These are phyloP conservation scores for Endocalyx cinctus DNA, from an alignment of 2,329 filamentous ascomycete species.

Conservation along the genomic window DNA sequence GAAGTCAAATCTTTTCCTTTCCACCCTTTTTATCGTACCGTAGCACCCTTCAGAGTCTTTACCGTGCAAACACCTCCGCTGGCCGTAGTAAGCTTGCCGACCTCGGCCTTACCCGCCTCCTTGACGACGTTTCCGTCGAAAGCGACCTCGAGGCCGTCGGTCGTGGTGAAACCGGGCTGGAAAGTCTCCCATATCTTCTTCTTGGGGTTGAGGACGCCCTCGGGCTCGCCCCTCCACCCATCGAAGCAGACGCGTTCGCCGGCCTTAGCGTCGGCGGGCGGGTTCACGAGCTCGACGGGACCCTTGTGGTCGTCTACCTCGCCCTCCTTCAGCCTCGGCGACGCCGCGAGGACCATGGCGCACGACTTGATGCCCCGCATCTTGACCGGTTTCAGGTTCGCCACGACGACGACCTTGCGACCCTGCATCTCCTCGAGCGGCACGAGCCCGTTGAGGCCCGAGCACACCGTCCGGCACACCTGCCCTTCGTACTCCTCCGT, in stretches of 20 bases:
- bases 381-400: conserved; percentile 98
- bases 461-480: conserved; percentile 91
- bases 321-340: conserved; percentile 75
- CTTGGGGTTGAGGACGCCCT: conserved; percentile 94
- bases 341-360: conserved; percentile 90
- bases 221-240: conserved; percentile 89
- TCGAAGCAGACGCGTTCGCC: conserved; percentile 91
- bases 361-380: conserved; percentile 82
- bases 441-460: conserved; percentile 86
- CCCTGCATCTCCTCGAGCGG: conserved; percentile 95
- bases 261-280: conserved; percentile 71
- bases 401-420: conserved; percentile 91
- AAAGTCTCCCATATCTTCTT: conserved; percentile 99
- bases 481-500: conserved; percentile 89
- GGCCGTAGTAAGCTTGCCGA: conserved; percentile 68
- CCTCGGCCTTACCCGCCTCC: conserved; percentile 66
- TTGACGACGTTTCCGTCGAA: conserved; percentile 79
- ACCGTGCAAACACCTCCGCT: conserved; percentile 79
- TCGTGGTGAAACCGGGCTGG: conserved; percentile 94
- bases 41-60: conserved; percentile 71
- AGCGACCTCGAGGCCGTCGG: conserved; percentile 70
- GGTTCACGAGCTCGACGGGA: conserved; percentile 86
- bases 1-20: no score
- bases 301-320: conserved; percentile 81
- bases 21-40: conserved; percentile 66